These are phyloP conservation scores for Coriolopsis trogii DNA, from an alignment of 1,284 basidiomycete species.

Conservation along the genomic window DNA sequence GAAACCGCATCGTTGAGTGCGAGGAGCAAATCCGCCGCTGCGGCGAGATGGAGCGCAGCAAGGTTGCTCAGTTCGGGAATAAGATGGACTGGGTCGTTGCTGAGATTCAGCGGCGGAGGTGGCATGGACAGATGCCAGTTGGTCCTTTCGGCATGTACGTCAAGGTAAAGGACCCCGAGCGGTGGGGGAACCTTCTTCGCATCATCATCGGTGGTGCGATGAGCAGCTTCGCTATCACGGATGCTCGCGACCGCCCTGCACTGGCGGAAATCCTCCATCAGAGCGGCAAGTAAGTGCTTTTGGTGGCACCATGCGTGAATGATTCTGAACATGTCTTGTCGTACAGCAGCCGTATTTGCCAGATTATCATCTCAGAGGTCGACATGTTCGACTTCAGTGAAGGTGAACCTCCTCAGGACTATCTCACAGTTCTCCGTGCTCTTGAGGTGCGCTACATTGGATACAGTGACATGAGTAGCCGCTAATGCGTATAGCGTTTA, in stretches of 20 bases:
- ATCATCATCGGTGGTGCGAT: slow-evolving; percentile 65
- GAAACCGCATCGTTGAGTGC: slow-evolving; percentile 44
- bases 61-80: slow-evolving; percentile 62
- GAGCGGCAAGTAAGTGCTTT: slow-evolving; percentile 56
- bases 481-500: slow-evolving; percentile 35
- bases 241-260: slow-evolving; percentile 65
- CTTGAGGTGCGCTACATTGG: slow-evolving; percentile 58
- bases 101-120: slow-evolving; percentile 55
- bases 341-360: slow-evolving; percentile 38
- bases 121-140: slow-evolving; percentile 75
- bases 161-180: slow-evolving; percentile 68
- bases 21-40: slow-evolving; percentile 51
- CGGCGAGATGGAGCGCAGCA: slow-evolving; percentile 53
- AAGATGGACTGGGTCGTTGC: slow-evolving; percentile 65
- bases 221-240: slow-evolving; percentile 79
- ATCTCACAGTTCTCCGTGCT: slow-evolving; percentile 83
- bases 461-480: neutral
- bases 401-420: slow-evolving; percentile 63
- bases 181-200: slow-evolving; percentile 73
- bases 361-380: slow-evolving; percentile 65
- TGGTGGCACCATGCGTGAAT: neutral
- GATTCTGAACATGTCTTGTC: neutral
- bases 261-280: slow-evolving; percentile 65
- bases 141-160: slow-evolving; percentile 89
- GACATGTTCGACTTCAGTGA: slow-evolving; percentile 79